These are phyloP conservation scores for Ganoderma multipileum DNA, from an alignment of 1,284 basidiomycete species.

Conservation along the genomic window DNA sequence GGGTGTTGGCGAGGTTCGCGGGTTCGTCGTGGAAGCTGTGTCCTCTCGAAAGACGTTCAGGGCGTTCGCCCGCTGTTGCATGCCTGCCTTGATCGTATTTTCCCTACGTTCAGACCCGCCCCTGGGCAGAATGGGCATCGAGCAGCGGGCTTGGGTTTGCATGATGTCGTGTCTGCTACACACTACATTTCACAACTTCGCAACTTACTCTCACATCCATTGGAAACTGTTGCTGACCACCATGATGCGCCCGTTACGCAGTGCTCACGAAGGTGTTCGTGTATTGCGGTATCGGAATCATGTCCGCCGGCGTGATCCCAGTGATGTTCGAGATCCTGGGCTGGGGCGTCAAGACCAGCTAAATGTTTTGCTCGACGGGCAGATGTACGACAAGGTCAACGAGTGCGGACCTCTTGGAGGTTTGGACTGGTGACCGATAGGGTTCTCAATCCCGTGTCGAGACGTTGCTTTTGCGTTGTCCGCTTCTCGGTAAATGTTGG, in stretches of 20 bases:
- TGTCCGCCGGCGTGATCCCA: slow-evolving; percentile 70
- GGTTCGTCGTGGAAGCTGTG: neutral
- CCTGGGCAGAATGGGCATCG: no score
- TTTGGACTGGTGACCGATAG: neutral
- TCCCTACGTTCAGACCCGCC: no score
- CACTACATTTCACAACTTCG: neutral
- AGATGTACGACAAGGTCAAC: neutral
- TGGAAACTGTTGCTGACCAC: neutral
- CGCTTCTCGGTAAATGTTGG: neutral
- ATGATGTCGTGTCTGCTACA: no score
- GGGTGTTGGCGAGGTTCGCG: neutral
- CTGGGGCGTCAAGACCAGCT: slow-evolving; percentile 57
- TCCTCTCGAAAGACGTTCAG: no score
- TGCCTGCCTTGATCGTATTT: no score
- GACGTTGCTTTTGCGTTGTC: neutral
- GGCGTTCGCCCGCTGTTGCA: no score
- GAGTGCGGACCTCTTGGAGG: neutral
- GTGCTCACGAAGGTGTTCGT: slow-evolving; percentile 93
- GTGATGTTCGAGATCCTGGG: slow-evolving; percentile 73
- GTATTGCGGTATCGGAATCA: slow-evolving; percentile 84
- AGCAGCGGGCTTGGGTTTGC: no score
- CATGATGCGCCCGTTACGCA: slow-evolving; percentile 37
- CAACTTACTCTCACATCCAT: no score
- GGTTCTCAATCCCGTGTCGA: neutral
- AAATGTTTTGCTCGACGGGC: neutral